A percentile compares a stretch with the other conserved stretches of the same genome.
These are phyloP conservation scores for Cercis canadensis DNA, from an alignment of 306 rosid genomes.

Conservation along the genomic window DNA sequence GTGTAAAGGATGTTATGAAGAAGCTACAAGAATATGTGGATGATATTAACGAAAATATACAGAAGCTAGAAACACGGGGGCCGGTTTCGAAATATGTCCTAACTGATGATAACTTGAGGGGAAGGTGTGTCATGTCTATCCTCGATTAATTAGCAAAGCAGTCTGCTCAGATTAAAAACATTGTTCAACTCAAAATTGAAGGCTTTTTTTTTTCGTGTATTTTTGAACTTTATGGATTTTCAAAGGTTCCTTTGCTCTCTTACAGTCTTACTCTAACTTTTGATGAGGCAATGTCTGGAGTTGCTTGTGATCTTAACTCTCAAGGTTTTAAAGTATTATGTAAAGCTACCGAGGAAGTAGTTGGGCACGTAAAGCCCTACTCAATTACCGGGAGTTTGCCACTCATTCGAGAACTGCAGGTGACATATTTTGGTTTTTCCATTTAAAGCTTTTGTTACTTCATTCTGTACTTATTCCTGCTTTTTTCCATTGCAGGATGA, in stretches of 20 bases:
- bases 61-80: constrained; percentile 77
- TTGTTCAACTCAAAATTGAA: constrained; percentile 24
- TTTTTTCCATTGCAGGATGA: constrained; percentile 61
- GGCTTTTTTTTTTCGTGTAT: no score
- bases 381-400: constrained; percentile 93
- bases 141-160: constrained; percentile 20
- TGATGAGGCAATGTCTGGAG: constrained; percentile 75
- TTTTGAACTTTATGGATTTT: neutral
- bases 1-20: constrained; percentile 71
- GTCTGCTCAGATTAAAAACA: neutral
- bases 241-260: constrained; percentile 10
- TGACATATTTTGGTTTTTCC: constrained; percentile 33
- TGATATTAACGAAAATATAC: constrained; percentile 66
- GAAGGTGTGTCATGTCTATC: constrained; percentile 64
- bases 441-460: neutral
- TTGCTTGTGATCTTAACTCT: constrained; percentile 88
- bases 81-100: constrained; percentile 90
- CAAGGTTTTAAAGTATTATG: constrained; percentile 82
- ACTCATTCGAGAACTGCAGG: constrained; percentile 93
- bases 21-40: constrained; percentile 81
- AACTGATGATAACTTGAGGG: constrained; percentile 75
- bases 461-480: constrained; percentile 16
- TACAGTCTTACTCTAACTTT: constrained; percentile 75
- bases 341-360: constrained; percentile 92
- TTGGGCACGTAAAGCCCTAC: constrained; percentile 91